Evolutionary conservation across 2,329 filamentous ascomycete species (phyloP).

Genomic region (Talaromyces sp.): DNA sequence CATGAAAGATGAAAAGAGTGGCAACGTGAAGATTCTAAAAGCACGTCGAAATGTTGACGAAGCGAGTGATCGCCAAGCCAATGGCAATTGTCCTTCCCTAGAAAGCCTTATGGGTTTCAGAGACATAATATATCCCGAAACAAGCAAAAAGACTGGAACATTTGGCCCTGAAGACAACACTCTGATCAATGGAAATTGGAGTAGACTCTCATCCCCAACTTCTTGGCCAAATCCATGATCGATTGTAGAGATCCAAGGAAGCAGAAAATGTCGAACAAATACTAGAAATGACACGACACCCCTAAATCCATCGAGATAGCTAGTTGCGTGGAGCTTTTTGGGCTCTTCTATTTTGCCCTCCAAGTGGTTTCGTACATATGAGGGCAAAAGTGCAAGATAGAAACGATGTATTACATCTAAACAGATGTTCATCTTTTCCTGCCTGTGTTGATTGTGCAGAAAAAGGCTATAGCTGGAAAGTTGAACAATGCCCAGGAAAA

Average conservation of each 20-base stretch:
- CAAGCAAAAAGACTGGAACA: conserved; percentile 1
- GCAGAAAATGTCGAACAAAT: conserved; percentile 4
- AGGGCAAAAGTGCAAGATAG: background rate
- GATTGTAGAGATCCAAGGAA: background rate
- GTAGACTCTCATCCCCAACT: background rate
- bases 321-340: background rate
- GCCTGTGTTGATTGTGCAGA: background rate
- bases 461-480: no score
- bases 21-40: background rate
- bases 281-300: background rate
- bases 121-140: conserved; percentile 1
- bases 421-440: background rate
- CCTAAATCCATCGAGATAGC: background rate
- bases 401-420: background rate
- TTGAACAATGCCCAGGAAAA: no score
- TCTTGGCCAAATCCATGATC: background rate
- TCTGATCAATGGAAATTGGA: background rate
- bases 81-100: background rate
- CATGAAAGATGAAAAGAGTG: conserved; percentile 1
- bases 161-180: conserved; percentile 2
- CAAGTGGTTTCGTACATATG: background rate
- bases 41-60: conserved; percentile 2
- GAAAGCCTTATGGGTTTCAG: background rate
- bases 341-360: background rate
- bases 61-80: background rate